Evolutionary conservation across 345 rosid genomes (phyloP), one percentile per base, ranked within the genome.

Genomic region (Balakata baccata): DNA sequence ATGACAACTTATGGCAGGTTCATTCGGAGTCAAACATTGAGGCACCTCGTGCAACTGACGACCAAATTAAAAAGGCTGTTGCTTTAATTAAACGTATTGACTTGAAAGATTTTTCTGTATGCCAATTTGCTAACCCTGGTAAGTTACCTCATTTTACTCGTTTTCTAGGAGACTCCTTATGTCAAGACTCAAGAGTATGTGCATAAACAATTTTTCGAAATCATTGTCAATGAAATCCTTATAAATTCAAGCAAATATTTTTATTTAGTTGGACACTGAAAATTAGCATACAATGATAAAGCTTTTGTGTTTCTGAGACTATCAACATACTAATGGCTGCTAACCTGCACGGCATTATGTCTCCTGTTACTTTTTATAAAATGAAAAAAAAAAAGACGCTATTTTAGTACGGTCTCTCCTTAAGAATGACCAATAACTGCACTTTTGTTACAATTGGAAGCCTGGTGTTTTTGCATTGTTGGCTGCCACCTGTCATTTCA

Each of bases 71-170:
- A 75, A 92, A 75, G 72, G 98, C 98, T 66, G 78, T 87, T 77
- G 85, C 85, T 75, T 80, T 95, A 75, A 85, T 95, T 64, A 92
- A 90, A 66, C 93, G 96, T 18, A 83, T 92, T 58, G 84, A 89
- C 78, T 79, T 92, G 87, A 87, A 83, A 82, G 90, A 88, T 72
- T 95, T 87, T 74, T 88, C 98, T 8, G 87, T 88, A 61, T 85
- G 84, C 85, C 98, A 89, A 73, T 87, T 91, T 81, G 77, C 94
- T 57, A 95, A 91, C 74, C 98, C 98, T 51, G 87, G 98, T 95
- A 87, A 82, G 74, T 66, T 81, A 45, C 59, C 25, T 41, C 58
- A 25, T 14, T 2, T 43, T 76, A 56, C 68, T 3, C 20, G 73
- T 22, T 45, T 6, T 10, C 46, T 64, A 11, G 4, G 37, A n/a